Base-by-base conservation (phyloP, 306 rosid genomes). In the Quercus aquifolioides region DNA sequence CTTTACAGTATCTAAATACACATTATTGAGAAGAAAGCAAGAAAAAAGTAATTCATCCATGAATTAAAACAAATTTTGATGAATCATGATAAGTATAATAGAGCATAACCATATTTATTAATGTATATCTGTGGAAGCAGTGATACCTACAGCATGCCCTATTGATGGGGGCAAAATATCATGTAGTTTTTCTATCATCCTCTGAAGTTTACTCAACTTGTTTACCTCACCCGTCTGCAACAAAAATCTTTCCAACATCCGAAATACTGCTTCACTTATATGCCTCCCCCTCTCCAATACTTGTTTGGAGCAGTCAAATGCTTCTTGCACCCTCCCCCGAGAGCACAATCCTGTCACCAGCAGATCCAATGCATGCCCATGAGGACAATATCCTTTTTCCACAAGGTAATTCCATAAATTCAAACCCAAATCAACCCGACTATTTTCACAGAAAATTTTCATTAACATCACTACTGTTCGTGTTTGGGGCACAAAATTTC, bases 311-410 rank as follows among this genome's bases (percentile, higher is more conserved):
- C 98, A 91, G 19, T 78, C 90, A 86, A 89, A 91, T 21, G 98
- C 99, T 69, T 91, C 92, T 4, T 77, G 76, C 23, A 82, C 86
- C 84, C 76, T 67, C 58, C 94, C 90, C 67, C 85, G 77, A 38
- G 99, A 86, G 80, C 99, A 95, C 51, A 95, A 85, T 23, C 90
- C 99, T 21, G 92, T 90, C 41, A 92, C 88, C 84, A 95, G 74
- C 78, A 95, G 86, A 81, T 95, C 97, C 74, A 92, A 84, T 21
- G 91, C 97, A 83, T 92, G 98, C 65, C 90, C 71, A 79, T 91
- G 99, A 55, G 98, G 99, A 71, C 99, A 95, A 74, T 80, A 87
- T 13, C 99, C 98, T 79, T 87, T 90, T 77, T 78, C 96, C 68
- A 91, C 69, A 25, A 92, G 56, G 77, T 91, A 92, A 26, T 75